These are phyloP conservation scores for Combretum micranthum DNA, from an alignment of 345 rosid species.

Conservation along the genomic window DNA sequence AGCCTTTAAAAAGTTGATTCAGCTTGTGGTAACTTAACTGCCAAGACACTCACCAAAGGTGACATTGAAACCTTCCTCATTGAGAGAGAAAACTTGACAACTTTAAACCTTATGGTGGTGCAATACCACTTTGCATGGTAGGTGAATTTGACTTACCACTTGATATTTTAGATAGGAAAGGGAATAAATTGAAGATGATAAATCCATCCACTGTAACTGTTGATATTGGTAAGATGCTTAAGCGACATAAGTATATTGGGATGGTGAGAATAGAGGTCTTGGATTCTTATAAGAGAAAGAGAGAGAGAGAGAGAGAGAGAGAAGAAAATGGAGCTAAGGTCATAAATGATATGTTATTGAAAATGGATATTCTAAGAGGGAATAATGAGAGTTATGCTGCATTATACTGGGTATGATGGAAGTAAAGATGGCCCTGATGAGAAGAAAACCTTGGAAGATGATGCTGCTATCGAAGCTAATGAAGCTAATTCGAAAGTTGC, in stretches of 20 bases:
- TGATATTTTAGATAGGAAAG: slow-evolving; percentile 79
- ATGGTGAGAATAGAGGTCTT: slow-evolving; percentile 90
- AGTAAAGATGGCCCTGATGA: slow-evolving; percentile 47
- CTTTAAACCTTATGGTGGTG: slow-evolving; percentile 93
- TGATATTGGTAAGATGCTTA: slow-evolving; percentile 82
- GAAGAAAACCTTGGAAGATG: slow-evolving; percentile 80
- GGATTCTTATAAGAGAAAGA: slow-evolving; percentile 65
- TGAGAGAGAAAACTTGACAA: slow-evolving; percentile 88
- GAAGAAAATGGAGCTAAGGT: slow-evolving; percentile 64
- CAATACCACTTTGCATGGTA: slow-evolving; percentile 94
- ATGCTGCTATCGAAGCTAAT: slow-evolving; percentile 90
- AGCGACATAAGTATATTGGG: slow-evolving; percentile 94
- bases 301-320: too few species aligned
- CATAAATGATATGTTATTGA: slow-evolving; percentile 74
- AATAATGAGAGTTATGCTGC: slow-evolving; percentile 61
- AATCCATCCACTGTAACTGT: slow-evolving; percentile 93
- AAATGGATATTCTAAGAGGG: slow-evolving; percentile 64
- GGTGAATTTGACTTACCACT: slow-evolving; percentile 88
- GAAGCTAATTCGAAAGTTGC: slow-evolving; percentile 96
- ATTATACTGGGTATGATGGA: slow-evolving; percentile 81
- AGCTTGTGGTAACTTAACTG: slow-evolving; percentile 66
- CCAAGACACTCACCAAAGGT: slow-evolving; percentile 74
- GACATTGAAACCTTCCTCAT: slow-evolving; percentile 79
- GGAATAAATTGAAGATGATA: slow-evolving; percentile 94
- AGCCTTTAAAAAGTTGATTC: too few species aligned